Base-by-base conservation (phyloP, 192 early-diverging fungal species). In the Podila verticillata region DNA sequence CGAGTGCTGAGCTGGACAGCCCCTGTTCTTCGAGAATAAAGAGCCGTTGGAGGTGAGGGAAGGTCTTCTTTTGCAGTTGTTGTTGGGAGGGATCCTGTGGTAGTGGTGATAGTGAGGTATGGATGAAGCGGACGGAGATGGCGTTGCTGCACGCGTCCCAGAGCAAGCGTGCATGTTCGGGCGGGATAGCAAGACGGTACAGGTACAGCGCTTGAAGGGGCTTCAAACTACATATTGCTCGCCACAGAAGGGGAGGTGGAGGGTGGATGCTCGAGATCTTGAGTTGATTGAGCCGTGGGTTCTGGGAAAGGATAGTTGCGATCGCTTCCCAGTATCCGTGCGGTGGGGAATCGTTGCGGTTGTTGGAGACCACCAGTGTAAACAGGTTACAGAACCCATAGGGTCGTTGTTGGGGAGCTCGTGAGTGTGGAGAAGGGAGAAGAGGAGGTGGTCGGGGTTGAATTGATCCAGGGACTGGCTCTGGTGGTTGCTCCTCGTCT, bases 221-320 rank as follows among this genome's bases (percentile, higher is more conserved):
- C 51, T 2, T 24, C n/a, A 54, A 26, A 26, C 24, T 54, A 26
- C 51, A 54, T 19, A 54, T 54, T 7, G 51, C 51, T n/a, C 17
- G 22, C 51, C 51, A 54, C 10, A 54, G 51, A 7, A 54, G 3
- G 9, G 51, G 22, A 2, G 51, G 22, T 26, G 24, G n/a, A 54
- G 51, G 51, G 51, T 4, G 51, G 51, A 54, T 19, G 51, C 51
- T 54, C n/a, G 51, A 54, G 51, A 54, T n/a, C 24, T n/a, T n/a
- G 51, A 54, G 51, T 8, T 24, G 5, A 4, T n/a, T 26, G n/a
- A 54, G 24, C 20, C 24, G 51, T 24, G 20, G 20, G 22, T 54
- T 54, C 24, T 54, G 51, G 17, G 51, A 54, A n/a, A 54, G 12
- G 51, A 54, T n/a, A 1, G 20, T n/a, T 24, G 51, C 51, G 24